Conservation (phyloP, 75 land plant genomes). For the Isoetes taiwanensis region DNA sequence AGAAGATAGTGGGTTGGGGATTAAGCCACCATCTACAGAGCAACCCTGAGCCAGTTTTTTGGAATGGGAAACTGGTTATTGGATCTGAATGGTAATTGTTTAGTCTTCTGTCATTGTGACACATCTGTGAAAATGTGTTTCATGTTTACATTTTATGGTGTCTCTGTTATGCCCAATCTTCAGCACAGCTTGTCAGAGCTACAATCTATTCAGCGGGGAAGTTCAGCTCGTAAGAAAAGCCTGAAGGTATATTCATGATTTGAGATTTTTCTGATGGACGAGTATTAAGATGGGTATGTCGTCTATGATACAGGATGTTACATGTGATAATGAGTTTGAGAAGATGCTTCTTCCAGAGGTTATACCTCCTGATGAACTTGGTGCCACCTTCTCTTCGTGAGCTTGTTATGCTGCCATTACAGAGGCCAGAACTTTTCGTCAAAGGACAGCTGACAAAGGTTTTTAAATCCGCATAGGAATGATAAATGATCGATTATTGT, state of each 20-base stretch:
- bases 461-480: too few relatives aligned
- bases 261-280: neutral
- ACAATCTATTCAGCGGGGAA: constrained; percentile 40
- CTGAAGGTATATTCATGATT: constrained; percentile 34
- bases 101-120: neutral
- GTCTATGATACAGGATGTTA: constrained; percentile 44
- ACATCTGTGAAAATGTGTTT: neutral
- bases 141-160: neutral
- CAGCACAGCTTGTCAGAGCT: constrained; percentile 37
- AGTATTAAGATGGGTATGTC: neutral
- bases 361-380: constrained; percentile 80
- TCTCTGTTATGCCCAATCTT: constrained; percentile 26
- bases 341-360: constrained; percentile 67
- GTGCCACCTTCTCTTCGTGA: constrained; percentile 83
- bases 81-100: constrained; percentile 42
- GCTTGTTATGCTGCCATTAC: constrained; percentile 89
- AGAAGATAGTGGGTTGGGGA: constrained; percentile 73
- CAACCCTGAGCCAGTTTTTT: constrained; percentile 11
- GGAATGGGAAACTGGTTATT: constrained; percentile 37
- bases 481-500: too few relatives aligned
- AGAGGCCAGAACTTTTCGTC: constrained; percentile 72
- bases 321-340: constrained; percentile 79
- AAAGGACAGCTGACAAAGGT: constrained; percentile 86
- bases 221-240: constrained; percentile 43
- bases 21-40: constrained; percentile 47